phyloP scores from a whole-genome alignment of 2,329 filamentous ascomycete genomes.

The Herpotrichia juniperi region DNA sequence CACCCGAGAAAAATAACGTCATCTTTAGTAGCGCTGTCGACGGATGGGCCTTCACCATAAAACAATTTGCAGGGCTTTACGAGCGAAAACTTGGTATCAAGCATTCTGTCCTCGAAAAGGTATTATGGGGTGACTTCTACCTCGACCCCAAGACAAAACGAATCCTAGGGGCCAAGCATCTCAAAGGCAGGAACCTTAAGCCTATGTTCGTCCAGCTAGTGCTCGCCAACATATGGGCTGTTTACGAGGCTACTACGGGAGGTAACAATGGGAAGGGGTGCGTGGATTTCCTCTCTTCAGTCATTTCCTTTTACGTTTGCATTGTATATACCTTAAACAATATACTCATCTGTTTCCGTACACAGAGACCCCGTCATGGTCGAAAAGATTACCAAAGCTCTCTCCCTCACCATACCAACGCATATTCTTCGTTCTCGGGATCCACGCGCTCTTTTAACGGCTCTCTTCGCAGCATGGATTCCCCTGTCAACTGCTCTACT shows the following conservation, averaged over 20 bases:
- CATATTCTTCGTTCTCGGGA: conserved; percentile 86
- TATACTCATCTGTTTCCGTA: conserved; percentile 46
- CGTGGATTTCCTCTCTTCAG: conserved; percentile 51
- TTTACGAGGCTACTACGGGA: conserved; percentile 88
- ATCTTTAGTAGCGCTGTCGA: conserved; percentile 98
- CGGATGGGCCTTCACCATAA: conserved; percentile 97
- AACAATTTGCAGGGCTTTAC: conserved; percentile 91
- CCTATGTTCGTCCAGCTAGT: conserved; percentile 98
- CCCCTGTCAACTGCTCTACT: conserved; percentile 90
- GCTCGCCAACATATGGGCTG: conserved; percentile 93
- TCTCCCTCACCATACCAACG: conserved; percentile 82
- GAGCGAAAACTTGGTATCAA: conserved; percentile 98
- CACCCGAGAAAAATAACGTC: conserved; percentile 97
- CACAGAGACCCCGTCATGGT: conserved; percentile 75
- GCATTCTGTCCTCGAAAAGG: conserved; percentile 83
- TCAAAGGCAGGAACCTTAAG: conserved; percentile 89
- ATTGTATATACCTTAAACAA: conserved; percentile 44
- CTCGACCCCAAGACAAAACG: conserved; percentile 97
- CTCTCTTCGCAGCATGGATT: conserved; percentile 88
- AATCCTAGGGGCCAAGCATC: conserved; percentile 85
- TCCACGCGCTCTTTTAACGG: conserved; percentile 79
- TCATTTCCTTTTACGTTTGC: conserved; percentile 26
- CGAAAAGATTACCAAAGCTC: conserved; percentile 93
- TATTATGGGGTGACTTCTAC: conserved; percentile 96
- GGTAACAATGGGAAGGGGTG: conserved; percentile 82